Base-by-base conservation (phyloP, 306 rosid genomes). In the Boehmeria nivea region DNA sequence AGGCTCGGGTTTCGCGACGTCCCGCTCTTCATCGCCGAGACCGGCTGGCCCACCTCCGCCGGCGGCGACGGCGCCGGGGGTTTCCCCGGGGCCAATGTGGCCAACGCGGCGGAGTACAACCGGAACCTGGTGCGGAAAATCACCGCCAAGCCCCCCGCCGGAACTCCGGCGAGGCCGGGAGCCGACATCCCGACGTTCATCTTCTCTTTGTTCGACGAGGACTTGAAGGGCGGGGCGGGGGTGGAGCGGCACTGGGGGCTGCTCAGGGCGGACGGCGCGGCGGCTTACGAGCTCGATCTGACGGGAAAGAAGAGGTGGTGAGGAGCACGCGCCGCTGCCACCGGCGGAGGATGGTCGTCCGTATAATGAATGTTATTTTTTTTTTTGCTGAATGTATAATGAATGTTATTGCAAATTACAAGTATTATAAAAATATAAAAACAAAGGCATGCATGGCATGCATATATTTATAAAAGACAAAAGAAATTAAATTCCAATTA, bases 191-290 rank as follows among this genome's bases (percentile, higher is more conserved):
- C 94, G 0, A 74, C 88, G 21, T 86, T 86, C 76, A 53, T 90
- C 61, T 90, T 86, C 43, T 49, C 95, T 9, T 60, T 90, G 57
- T 86, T 68, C 36, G 71, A 89, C 33, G 95, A 89, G 72, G 77
- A 89, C 63, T 81, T 64, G 16, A 89, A 89, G 60, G 50, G 34
- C 0, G 97, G 95, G 0, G 67, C 69, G 0, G 88, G 78, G 24
- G 82, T 74, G n/a, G 95, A 89, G 68, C 31, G 88, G 34, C 89
- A 89, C 38, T 86, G 95, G 90, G 97, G 97, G 6, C 14, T 89
- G 42, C 27, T 89, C 26, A 53, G 61, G 17, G 62, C 75, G 0
- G 66, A 89, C 4, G 94, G 95, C 34, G 73, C 78, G 0, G 75
- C 81, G 2, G 54, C 78, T 27, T 89, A 89, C 49, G 78, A 80